Evolutionary conservation across 2,329 filamentous ascomycete genomes (phyloP).

Genomic region (Sporothrix mexicana): DNA sequence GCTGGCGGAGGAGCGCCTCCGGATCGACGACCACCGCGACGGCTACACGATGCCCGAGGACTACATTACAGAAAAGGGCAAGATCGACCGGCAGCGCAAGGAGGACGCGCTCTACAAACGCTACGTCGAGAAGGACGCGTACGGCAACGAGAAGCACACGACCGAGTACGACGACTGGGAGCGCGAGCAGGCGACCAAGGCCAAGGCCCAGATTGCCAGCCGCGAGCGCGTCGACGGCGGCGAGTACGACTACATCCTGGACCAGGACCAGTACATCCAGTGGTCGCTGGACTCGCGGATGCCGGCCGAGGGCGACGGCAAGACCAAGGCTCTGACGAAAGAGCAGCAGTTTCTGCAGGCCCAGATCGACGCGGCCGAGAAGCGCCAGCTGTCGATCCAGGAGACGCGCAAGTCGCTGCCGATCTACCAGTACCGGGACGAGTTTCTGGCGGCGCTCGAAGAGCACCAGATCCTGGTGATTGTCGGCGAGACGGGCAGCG

Average conservation of each 20-base stretch:
- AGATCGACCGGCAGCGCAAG: constrained; percentile 85
- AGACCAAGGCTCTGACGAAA: constrained; percentile 62
- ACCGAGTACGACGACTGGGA: constrained; percentile 98
- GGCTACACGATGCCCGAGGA: constrained; percentile 94
- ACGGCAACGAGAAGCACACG: constrained; percentile 85
- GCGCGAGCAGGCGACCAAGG: constrained; percentile 83
- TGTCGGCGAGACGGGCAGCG: constrained; percentile 91
- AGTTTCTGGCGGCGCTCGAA: constrained; percentile 84
- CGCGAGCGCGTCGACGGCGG: constrained; percentile 76
- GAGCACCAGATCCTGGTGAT: constrained; percentile 88
- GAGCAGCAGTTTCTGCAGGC: constrained; percentile 81
- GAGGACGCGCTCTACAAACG: constrained; percentile 88
- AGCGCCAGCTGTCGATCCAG: constrained; percentile 85
- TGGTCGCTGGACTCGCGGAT: constrained; percentile 78
- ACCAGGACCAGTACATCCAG: constrained; percentile 84
- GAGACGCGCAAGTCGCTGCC: constrained; percentile 90
- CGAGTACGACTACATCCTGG: constrained; percentile 92
- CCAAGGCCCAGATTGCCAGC: constrained; percentile 81
- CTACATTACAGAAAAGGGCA: constrained; percentile 92
- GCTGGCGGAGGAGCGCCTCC: constrained; percentile 81
- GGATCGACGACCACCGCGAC: constrained; percentile 89
- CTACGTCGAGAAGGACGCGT: constrained; percentile 85
- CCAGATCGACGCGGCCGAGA: constrained; percentile 86
- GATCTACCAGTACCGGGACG: constrained; percentile 84
- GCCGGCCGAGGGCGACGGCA: constrained; percentile 67